Evolutionary conservation across 495 filamentous ascomycete species (phyloP), one percentile per base, ranked within the genome.

Genomic region (Lepraria neglecta): DNA sequence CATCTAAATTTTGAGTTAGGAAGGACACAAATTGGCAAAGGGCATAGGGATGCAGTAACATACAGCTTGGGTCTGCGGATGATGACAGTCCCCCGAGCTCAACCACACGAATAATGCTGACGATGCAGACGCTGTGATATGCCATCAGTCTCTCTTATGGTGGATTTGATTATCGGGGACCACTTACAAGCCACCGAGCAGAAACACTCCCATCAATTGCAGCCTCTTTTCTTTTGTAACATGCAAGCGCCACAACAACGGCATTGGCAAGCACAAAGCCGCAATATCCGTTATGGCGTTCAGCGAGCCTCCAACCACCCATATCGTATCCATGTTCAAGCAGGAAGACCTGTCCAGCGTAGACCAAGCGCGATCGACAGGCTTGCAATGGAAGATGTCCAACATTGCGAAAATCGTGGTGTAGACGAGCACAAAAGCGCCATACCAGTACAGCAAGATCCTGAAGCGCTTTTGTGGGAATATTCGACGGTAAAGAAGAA

Each of bases 311-410:
- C 52, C 21, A 30, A 67, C 56, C 24, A 61, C 52, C 21, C 45
- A 54, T 7, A 52, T 58, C 10, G 52, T 58, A 38, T 63, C 51
- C 27, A 65, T 30, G 11, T 62, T 56, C n/a, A 67, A 40, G 56
- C 65, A 67, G 24, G 40, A 35, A 3, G 61, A 57, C 17, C 30
- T 27, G 15, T 43, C 35, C 7, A 31, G 9, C 4, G 27, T 40
- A 17, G 59, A 42, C 65, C 65, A 67, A 30, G 54, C 35, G 5
- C 31, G 56, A 30, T 59, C 62, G n/a, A 76, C 66, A 6, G 75
- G 75, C 14, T 46, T 64, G 65, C 72, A 75, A 56, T 75, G 70
- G 50, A 77, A 75, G 45, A 74, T 67, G 63, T 72, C 73, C 27
- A 71, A 38, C 4, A 75, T 65, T n/a, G 66, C 66, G 50, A 71